These are phyloP conservation scores for Lecanicillium sp. DNA, from an alignment of 2,329 filamentous ascomycete genomes.

Conservation along the genomic window DNA sequence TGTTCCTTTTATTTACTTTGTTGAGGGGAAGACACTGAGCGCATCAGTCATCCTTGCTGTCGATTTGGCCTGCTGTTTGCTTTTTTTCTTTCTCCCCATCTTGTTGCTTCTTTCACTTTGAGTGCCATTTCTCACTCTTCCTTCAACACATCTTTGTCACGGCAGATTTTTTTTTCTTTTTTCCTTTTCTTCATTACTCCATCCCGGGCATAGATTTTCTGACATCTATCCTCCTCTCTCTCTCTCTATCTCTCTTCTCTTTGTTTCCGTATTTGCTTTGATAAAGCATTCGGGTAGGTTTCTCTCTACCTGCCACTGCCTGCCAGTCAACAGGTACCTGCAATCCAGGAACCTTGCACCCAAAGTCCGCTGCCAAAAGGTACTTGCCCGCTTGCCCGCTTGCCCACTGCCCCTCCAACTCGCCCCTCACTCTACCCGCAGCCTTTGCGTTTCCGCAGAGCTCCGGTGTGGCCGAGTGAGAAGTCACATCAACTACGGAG, in stretches of 20 bases:
- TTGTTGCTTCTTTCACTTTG: no score
- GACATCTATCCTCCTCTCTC: no score
- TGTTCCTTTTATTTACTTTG: no score
- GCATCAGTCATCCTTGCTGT: background rate
- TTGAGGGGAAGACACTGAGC: no score
- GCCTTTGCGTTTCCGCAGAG: background rate
- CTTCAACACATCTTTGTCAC: background rate
- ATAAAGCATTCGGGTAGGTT: no score
- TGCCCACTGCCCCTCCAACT: background rate
- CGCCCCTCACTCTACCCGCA: background rate
- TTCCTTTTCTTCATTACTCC: background rate
- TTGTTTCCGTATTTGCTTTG: background rate
- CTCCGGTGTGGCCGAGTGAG: no score
- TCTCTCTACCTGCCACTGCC: background rate
- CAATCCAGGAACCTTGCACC: background rate
- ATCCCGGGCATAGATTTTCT: background rate
- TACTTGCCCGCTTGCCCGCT: no score
- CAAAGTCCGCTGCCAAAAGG: no score
- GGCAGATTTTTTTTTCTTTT: no score
- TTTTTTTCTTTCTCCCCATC: slow-evolving; percentile 1
- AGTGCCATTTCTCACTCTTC: no score
- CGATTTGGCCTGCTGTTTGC: background rate
- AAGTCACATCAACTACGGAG: no score
- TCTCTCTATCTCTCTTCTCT: no score
- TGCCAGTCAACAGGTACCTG: background rate